Conservation (phyloP, 108 stramenopile genomes). For the Chaetoceros muelleri region DNA sequence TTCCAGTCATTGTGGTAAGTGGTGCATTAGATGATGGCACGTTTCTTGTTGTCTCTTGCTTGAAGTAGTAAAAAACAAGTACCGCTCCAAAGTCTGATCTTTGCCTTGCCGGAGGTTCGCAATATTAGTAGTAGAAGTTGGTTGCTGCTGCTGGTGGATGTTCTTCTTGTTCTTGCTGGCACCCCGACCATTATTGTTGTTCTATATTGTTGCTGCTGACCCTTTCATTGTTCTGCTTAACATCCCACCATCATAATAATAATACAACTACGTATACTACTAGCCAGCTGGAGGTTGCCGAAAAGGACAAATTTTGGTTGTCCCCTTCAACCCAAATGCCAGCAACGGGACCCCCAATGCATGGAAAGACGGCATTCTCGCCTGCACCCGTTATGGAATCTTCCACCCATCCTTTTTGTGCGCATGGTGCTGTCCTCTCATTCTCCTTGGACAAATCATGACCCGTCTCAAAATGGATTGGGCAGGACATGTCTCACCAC, state of each 20-base stretch:
- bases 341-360: not conserved
- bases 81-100: no score
- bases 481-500: constrained; percentile 5
- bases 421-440: constrained; percentile 22
- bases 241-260: no score
- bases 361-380: constrained; percentile 18
- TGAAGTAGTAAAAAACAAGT: no score
- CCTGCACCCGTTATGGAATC: constrained; percentile 20
- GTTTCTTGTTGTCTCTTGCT: no score
- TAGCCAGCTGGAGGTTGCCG: constrained; percentile 27
- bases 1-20: not conserved
- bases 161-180: no score
- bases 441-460: constrained; percentile 26
- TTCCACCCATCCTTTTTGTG: constrained; percentile 21
- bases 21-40: no score
- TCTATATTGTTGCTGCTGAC: no score
- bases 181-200: no score
- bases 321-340: constrained; percentile 11
- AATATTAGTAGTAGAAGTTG: no score
- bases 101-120: no score
- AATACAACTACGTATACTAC: not conserved
- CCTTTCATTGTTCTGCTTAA: no score
- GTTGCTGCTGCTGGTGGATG: no score
- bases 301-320: constrained; percentile 21
- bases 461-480: constrained; percentile 26